These are phyloP conservation scores for Annulohypoxylon truncatum DNA, from an alignment of 2,329 filamentous ascomycete species.

Conservation along the genomic window DNA sequence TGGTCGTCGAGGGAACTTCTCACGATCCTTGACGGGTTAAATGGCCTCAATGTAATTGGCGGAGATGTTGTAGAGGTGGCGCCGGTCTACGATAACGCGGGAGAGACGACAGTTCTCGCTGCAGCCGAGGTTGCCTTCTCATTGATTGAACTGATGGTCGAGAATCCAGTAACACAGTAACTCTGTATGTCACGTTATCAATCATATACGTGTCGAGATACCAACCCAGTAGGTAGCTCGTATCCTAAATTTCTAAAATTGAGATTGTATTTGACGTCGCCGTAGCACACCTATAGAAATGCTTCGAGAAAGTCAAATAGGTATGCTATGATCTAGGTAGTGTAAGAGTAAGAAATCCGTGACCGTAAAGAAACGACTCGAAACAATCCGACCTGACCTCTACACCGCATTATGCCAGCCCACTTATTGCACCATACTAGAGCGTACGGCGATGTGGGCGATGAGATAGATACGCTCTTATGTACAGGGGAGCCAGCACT, in stretches of 20 bases:
- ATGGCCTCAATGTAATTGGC: slow-evolving; percentile 77
- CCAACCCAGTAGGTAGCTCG: neutral
- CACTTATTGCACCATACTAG: slow-evolving; percentile 23
- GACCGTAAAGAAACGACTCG: slow-evolving; percentile 23
- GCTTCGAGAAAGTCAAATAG: slow-evolving; percentile 16
- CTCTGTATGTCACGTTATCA: neutral
- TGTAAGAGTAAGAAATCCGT: slow-evolving; percentile 23
- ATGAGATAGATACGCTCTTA: slow-evolving; percentile 24
- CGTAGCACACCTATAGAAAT: slow-evolving; percentile 27
- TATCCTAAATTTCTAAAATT: neutral
- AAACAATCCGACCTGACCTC: slow-evolving; percentile 30
- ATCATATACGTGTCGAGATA: neutral
- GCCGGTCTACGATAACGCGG: slow-evolving; percentile 79
- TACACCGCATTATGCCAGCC: slow-evolving; percentile 45
- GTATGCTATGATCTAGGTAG: slow-evolving; percentile 30
- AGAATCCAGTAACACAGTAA: slow-evolving; percentile 49
- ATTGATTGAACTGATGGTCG: slow-evolving; percentile 73
- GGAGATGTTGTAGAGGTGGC: slow-evolving; percentile 85
- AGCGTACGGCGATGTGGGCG: slow-evolving; percentile 15
- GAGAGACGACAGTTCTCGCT: slow-evolving; percentile 78
- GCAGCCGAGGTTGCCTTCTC: slow-evolving; percentile 80
- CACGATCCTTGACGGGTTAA: slow-evolving; percentile 76
- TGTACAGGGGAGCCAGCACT: slow-evolving; percentile 33
- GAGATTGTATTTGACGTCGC: slow-evolving; percentile 26
- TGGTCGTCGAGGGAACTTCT: slow-evolving; percentile 85